These are phyloP conservation scores for Cardamine chenopodiifolia DNA, from an alignment of 345 rosid genomes.

Conservation along the genomic window DNA sequence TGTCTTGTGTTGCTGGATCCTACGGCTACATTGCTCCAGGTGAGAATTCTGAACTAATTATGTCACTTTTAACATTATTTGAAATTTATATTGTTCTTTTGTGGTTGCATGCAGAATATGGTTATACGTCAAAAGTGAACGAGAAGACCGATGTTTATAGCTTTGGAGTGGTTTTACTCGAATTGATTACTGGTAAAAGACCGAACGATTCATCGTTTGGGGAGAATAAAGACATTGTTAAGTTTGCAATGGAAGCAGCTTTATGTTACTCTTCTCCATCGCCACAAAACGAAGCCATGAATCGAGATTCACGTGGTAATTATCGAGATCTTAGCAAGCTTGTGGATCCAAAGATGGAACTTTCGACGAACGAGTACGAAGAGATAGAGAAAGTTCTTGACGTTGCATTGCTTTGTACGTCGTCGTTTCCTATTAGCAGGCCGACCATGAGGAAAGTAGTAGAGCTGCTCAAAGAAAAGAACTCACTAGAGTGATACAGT, in stretches of 20 bases:
- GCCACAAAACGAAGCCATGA: conserved; percentile 5
- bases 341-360: conserved; percentile 56
- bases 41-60: conserved; percentile 16
- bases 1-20: conserved; percentile 69
- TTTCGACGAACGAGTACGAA: conserved; percentile 40
- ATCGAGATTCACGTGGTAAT: conserved; percentile 4
- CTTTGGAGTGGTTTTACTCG: conserved; percentile 66
- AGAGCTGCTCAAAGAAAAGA: conserved; percentile 63
- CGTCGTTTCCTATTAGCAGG: conserved; percentile 52
- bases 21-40: conserved; percentile 90
- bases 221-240: conserved; percentile 57
- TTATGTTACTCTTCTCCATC: conserved; percentile 33
- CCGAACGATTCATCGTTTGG: conserved; percentile 64
- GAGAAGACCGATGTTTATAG: conserved; percentile 67
- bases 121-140: conserved; percentile 50
- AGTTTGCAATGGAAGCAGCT: conserved; percentile 53
- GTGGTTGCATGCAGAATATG: conserved; percentile 59
- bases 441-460: conserved; percentile 80
- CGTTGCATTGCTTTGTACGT: conserved; percentile 60
- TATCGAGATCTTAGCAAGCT: conserved; percentile 37
- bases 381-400: conserved; percentile 63
- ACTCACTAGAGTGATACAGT: not conserved
- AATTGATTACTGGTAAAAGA: conserved; percentile 64
- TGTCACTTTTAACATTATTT: not conserved
- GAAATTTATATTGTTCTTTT: not conserved